phyloP scores from a whole-genome alignment of 805 yeast species.

The Hemisphaericaspora nanyangensis region DNA sequence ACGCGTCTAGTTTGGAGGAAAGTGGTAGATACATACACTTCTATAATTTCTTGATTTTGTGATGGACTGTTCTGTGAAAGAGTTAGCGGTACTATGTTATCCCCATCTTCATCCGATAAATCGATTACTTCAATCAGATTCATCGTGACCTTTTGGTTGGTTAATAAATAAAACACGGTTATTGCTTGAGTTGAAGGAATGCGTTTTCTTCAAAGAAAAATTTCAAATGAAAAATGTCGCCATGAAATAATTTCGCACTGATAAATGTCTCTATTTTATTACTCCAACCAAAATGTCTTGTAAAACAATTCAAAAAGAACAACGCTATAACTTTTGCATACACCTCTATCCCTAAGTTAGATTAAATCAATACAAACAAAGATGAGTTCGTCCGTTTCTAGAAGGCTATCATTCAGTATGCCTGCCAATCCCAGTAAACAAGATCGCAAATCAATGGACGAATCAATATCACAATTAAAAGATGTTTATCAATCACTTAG shows the following conservation, averaged over 20 bases:
- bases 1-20: not conserved
- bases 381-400: too few species aligned
- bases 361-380: too few species aligned
- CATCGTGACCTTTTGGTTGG: not conserved
- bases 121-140: conserved; percentile 13
- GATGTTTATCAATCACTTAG: conserved; percentile 32
- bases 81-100: not conserved
- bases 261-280: too few species aligned
- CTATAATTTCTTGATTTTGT: conserved; percentile 13
- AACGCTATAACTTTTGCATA: not conserved
- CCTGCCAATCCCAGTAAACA: not conserved
- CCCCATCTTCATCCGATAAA: not conserved
- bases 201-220: too few species aligned
- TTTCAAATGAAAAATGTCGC: too few species aligned
- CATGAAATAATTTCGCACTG: too few species aligned
- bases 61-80: too few species aligned
- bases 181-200: too few species aligned
- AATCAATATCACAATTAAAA: conserved; percentile 32
- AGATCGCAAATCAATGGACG: conserved; percentile 11
- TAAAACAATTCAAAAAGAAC: not conserved
- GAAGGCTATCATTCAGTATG: conserved; percentile 8
- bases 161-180: not conserved
- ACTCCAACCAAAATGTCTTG: too few species aligned
- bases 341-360: not conserved
- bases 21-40: conserved; percentile 15